Percentiles rank a stretch among this genome's conserved stretches.
Conservation (phyloP, 1,139 yeast genomes). For the Tardiomyces depauwii region DNA sequence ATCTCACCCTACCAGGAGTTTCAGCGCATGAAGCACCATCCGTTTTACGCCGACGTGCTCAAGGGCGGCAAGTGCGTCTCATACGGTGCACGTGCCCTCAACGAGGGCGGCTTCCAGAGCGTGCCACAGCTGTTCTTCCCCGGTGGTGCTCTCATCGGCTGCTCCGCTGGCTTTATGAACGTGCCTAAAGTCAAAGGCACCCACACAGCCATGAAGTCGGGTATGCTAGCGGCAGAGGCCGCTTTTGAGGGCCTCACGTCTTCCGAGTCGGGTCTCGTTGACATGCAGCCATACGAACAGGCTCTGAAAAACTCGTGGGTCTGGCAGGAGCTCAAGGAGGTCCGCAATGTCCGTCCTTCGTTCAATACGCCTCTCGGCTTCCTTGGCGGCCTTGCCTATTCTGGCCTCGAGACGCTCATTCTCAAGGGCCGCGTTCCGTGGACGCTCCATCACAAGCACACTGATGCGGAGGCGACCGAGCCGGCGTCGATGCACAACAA, state of each 20-base stretch:
- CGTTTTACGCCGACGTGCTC: conserved; percentile 63
- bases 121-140: conserved; percentile 86
- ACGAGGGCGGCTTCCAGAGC: conserved; percentile 92
- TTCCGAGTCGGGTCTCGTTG: conserved; percentile 30
- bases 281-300: conserved; percentile 47
- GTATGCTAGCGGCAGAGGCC: conserved; percentile 86
- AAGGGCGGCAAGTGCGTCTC: conserved; percentile 88
- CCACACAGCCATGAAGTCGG: conserved; percentile 93
- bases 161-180: conserved; percentile 91
- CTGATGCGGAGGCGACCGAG: conserved; percentile 64
- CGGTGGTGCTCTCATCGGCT: conserved; percentile 85
- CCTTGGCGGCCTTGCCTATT: conserved; percentile 68
- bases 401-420: conserved; percentile 75
- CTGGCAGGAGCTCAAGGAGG: conserved; percentile 63
- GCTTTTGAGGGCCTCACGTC: conserved; percentile 41
- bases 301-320: conserved; percentile 75
- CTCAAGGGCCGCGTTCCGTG: conserved; percentile 76
- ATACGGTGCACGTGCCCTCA: conserved; percentile 90
- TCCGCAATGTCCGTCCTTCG: conserved; percentile 87
- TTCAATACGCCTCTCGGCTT: conserved; percentile 64
- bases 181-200: conserved; percentile 98
- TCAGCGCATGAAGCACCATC: conserved; percentile 87
- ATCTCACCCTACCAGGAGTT: conserved; percentile 92
- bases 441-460: conserved; percentile 62
- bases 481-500: conserved; percentile 54